Base-by-base conservation (phyloP, 345 rosid species). In the Isatis tinctoria region DNA sequence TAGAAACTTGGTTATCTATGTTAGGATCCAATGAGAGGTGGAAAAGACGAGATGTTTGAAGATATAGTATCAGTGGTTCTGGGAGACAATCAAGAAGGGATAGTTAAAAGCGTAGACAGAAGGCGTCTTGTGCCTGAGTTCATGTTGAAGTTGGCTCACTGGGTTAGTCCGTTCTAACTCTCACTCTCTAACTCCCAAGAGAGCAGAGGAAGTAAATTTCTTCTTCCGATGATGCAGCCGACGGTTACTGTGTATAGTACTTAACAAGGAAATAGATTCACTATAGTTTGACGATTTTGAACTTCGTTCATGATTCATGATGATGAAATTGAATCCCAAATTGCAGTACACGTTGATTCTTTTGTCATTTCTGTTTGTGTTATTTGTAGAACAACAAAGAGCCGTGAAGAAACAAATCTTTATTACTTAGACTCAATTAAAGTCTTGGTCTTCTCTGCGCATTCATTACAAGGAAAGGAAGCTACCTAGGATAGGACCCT, bases 11-110 rank as follows among this genome's bases (percentile, higher is more conserved):
- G 56, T 45, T 37, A 47, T 59, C 69, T 60, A 8, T 57, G 68
- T 49, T 81, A 95, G 99, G 99, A 92, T 84, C 99, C 98, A 13
- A 90, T 95, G 99, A 87, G 99, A 78, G 99, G 99, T 30, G 99
- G 97, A 13, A 82, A 40, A 68, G 99, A 95, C 73, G 85, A 82
- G 47, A 79, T 95, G 94, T 87, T 90, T 71, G 96, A 92, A 86
- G 98, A 87, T 73, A 56, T 92, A 20, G 90, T 92, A 40, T 73
- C 85, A 51, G 79, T 83, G 52, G 73, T 95, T 76, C 81, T 90
- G 70, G 90, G 84, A 40, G 85, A 70, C 47, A 85, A 92, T 62
- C 52, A 74, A 35, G 88, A 86, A 74, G 85, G 83, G 39, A 76
- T 67, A 64, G 86, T 82, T 70, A 83, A 77, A 82, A 87, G 83